A percentile compares a stretch with the other conserved stretches of the same genome.
Conservation (phyloP, 208 protist genomes). For the Trypanosoma congolense region DNA sequence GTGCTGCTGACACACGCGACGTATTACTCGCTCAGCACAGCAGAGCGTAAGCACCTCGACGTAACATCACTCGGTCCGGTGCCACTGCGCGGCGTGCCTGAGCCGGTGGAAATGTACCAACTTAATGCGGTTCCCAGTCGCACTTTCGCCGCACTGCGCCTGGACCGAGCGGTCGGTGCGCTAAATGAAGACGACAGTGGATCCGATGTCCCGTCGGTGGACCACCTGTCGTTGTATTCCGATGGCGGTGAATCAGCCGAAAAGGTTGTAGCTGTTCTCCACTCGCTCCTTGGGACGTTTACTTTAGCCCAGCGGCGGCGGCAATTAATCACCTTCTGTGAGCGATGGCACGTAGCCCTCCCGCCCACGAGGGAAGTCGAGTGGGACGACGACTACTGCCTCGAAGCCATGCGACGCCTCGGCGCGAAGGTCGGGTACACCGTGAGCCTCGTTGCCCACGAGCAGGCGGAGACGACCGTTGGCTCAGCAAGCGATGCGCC, state of each 20-base stretch:
- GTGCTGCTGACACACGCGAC: conserved; percentile 3
- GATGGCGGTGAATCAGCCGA: neutral
- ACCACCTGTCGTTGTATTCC: neutral
- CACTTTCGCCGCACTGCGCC: conserved; percentile 3
- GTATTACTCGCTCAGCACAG: neutral
- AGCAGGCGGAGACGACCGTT: too few species aligned
- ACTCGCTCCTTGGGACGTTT: neutral
- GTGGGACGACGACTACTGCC: conserved; percentile 1
- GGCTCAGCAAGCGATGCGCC: too few species aligned
- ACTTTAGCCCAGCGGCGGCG: neutral
- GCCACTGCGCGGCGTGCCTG: conserved; percentile 41
- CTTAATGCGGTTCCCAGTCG: neutral
- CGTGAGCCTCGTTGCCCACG: too few species aligned
- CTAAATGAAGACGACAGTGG: neutral
- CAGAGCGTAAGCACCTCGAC: conserved; percentile 8
- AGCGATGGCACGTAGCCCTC: neutral
- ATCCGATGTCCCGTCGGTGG: neutral
- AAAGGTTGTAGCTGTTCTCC: neutral
- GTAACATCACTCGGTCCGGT: conserved; percentile 20
- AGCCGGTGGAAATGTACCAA: conserved; percentile 38
- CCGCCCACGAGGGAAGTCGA: neutral
- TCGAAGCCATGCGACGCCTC: neutral
- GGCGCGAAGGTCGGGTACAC: neutral
- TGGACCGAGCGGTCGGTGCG: neutral
- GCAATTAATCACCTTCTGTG: neutral